These are phyloP conservation scores for Fraxinus velutina DNA, from an alignment of 305 asterid species.

Conservation along the genomic window DNA sequence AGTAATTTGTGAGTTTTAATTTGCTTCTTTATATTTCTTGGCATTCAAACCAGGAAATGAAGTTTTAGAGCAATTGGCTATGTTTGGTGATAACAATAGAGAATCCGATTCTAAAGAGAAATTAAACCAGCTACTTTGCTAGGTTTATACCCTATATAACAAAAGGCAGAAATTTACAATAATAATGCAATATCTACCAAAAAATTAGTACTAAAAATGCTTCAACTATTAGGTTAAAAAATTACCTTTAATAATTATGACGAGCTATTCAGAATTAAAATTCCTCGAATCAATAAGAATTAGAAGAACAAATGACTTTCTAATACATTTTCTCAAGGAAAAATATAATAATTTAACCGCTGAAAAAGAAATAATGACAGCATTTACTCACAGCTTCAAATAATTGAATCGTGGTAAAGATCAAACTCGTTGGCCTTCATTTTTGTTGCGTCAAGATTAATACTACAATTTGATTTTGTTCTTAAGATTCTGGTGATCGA, in stretches of 20 bases:
- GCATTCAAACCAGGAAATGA: slow-evolving; percentile 14
- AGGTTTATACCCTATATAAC: not conserved
- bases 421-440: slow-evolving; percentile 71
- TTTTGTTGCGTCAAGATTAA: not conserved
- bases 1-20: not conserved
- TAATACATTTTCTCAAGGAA: not conserved
- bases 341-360: not conserved
- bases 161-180: not conserved
- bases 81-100: not conserved
- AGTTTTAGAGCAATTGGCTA: not conserved
- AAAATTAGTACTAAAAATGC: not conserved
- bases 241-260: not conserved
- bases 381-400: slow-evolving; percentile 29
- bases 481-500: not conserved
- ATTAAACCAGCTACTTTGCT: not conserved
- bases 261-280: not conserved
- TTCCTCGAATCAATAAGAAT: not conserved
- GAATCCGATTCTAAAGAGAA: not conserved
- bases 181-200: not conserved
- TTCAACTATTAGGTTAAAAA: not conserved
- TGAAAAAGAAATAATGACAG: not conserved
- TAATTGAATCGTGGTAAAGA: slow-evolving; percentile 44
- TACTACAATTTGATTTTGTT: not conserved
- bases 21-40: slow-evolving; percentile 2
- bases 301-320: not conserved